A percentile compares a stretch with the other conserved stretches of the same genome.
phyloP scores from a whole-genome alignment of 2,329 filamentous ascomycete genomes.

The Phaeosphaeriaceae sp. region DNA sequence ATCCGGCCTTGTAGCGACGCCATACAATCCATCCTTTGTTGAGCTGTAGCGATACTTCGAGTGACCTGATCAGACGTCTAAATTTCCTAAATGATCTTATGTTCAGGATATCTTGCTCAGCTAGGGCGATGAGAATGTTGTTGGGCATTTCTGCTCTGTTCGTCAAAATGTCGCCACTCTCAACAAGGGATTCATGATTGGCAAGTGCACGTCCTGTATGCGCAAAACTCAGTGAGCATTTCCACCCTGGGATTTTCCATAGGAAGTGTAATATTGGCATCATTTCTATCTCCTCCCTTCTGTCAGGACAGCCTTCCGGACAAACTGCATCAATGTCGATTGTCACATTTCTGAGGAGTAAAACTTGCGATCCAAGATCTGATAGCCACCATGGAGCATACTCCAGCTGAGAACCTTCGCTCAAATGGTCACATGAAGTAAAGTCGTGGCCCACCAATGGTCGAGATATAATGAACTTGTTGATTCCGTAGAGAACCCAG shows the following conservation, averaged over 20 bases:
- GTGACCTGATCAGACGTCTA: not conserved
- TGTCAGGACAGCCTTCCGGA: not conserved
- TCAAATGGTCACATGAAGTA: not conserved
- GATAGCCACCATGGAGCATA: not conserved
- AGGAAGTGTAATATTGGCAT: not conserved
- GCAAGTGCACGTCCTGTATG: not conserved
- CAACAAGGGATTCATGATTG: not conserved
- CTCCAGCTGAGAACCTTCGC: not conserved
- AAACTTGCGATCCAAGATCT: not conserved
- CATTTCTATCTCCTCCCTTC: not conserved
- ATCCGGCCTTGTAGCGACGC: no score
- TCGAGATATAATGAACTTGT: conserved; percentile 3
- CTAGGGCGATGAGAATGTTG: not conserved
- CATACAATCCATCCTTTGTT: no score
- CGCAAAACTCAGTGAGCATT: not conserved
- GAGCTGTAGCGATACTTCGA: not conserved
- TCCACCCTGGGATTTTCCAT: not conserved
- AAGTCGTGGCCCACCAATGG: not conserved
- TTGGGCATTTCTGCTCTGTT: not conserved
- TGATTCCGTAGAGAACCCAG: conserved; percentile 6
- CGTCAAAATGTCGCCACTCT: not conserved
- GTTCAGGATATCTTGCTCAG: not conserved
- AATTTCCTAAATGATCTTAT: not conserved
- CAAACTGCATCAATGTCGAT: not conserved
- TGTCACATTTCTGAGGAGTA: not conserved